phyloP scores from a whole-genome alignment of 495 filamentous ascomycete species.

The Penicilliopsis zonata region DNA sequence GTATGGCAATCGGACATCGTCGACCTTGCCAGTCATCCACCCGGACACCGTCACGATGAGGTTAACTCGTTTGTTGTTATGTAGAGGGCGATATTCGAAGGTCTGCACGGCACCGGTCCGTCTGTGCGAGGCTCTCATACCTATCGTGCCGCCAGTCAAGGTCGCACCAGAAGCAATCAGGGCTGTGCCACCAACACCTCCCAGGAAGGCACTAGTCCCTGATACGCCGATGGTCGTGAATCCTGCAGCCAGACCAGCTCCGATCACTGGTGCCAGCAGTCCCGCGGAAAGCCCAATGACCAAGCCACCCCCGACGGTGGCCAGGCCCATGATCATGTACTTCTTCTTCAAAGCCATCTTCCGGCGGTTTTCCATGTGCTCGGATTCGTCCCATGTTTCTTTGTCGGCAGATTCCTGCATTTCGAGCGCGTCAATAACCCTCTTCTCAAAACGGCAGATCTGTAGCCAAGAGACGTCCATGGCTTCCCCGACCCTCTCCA shows the following conservation, averaged over 20 bases:
- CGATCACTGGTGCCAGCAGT: conserved; percentile 85
- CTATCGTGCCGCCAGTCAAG: conserved; percentile 77
- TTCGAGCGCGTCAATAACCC: conserved; percentile 90
- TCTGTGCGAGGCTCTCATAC: conserved; percentile 69
- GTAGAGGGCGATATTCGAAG: conserved; percentile 91
- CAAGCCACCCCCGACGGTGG: conserved; percentile 88
- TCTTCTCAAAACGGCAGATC: conserved; percentile 94
- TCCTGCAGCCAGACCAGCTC: conserved; percentile 85
- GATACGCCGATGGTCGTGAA: conserved; percentile 91
- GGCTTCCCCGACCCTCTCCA: conserved; percentile 71
- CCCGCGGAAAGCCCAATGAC: conserved; percentile 95
- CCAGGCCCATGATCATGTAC: conserved; percentile 91
- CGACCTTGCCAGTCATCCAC: conserved; percentile 97
- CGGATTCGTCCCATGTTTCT: conserved; percentile 95
- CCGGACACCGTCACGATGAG: conserved; percentile 91
- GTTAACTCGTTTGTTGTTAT: conserved; percentile 96
- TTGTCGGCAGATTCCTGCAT: conserved; percentile 90
- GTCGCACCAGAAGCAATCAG: conserved; percentile 85
- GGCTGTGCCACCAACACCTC: conserved; percentile 83
- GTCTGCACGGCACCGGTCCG: conserved; percentile 85
- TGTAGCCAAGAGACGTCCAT: conserved; percentile 83
- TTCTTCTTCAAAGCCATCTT: conserved; percentile 70
- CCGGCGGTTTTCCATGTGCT: conserved; percentile 79
- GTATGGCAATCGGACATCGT: conserved; percentile 90
- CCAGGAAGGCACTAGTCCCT: conserved; percentile 80